Evolutionary conservation across 2,329 filamentous ascomycete species (phyloP), one percentile per base, ranked within the genome.

Genomic region (Colletotrichum limetticola): DNA sequence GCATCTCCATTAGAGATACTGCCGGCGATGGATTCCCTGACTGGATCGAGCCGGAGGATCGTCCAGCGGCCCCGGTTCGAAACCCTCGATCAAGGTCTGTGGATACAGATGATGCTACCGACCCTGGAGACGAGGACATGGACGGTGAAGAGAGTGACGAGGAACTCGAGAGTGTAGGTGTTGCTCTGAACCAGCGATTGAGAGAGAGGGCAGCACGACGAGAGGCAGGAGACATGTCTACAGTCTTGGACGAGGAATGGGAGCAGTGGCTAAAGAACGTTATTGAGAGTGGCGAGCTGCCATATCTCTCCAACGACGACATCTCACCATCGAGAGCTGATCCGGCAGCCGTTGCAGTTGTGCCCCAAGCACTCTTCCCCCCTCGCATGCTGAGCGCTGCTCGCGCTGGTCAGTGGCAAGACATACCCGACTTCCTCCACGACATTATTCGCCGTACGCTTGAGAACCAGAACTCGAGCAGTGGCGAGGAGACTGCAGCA

Each of bases 191-290:
- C 77, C 87, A 91, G 79, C 88, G 89, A n/a, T 87, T 94, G 28
- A 86, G 90, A 63, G 89, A 90, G 72, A 89, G 90, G 60, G 91
- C 90, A 8, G 91, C 91, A 19, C 86, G 89, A 59, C 88, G 90
- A 68, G 90, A 91, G 75, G 88, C 90, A 4, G 91, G 91, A 56
- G 89, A 91, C 74, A 82, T 82, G 35, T 86, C 87, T 19, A 86
- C 88, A 59, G 86, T 90, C 30, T 86, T 94, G 76, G 92, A 94
- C 78, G 91, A 92, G 74, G 91, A 92, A 77, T 94, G 91, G 91
- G 92, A 94, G 80, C 91, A 93, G 80, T 94, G 91, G 89, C 84
- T 94, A 73, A 94, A 94, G 81, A 91, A 91, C 77, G 91, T 89
- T 56, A 88, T 92, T 61, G 92, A 94, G 78, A 86, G 88, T 6